Evolutionary conservation across 495 filamentous ascomycete species (phyloP).

Genomic region (Aspergillus nidulans): DNA sequence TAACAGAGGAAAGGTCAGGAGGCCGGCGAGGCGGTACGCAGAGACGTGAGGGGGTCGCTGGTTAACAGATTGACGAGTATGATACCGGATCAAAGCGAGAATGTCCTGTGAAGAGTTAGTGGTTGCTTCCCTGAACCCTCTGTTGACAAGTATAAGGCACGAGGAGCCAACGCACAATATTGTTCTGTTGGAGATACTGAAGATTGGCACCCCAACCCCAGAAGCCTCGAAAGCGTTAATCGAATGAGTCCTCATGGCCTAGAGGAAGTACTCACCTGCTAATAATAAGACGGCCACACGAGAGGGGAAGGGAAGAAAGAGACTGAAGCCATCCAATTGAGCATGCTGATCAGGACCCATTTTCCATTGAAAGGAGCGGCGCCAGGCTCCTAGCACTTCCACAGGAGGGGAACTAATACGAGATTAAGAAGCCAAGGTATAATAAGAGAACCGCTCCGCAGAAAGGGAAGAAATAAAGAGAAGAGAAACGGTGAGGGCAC

Average conservation of each 20-base stretch:
- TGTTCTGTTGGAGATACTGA: conserved; percentile 67
- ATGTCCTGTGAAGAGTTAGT: conserved; percentile 55
- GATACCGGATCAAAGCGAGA: conserved; percentile 74
- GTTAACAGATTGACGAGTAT: conserved; percentile 56
- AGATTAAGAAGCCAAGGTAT: conserved; percentile 10
- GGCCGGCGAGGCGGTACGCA: conserved; percentile 74
- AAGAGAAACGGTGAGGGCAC: conserved; percentile 13
- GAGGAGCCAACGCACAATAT: conserved; percentile 55
- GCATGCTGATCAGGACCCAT: conserved; percentile 76
- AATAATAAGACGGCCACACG: conserved; percentile 75
- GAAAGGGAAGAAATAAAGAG: neutral
- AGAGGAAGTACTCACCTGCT: conserved; percentile 51
- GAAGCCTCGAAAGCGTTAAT: conserved; percentile 47
- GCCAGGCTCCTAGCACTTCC: conserved; percentile 16
- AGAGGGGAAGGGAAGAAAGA: conserved; percentile 80
- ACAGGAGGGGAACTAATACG: conserved; percentile 7
- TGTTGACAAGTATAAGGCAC: neutral
- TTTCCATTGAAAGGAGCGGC: conserved; percentile 49
- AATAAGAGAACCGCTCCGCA: neutral
- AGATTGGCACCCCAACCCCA: conserved; percentile 91
- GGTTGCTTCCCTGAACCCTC: conserved; percentile 11
- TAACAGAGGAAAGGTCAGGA: conserved; percentile 64
- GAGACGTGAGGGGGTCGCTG: conserved; percentile 71
- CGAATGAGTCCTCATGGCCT: neutral
- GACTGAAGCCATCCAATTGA: conserved; percentile 78